phyloP scores from a whole-genome alignment of 2,329 filamentous ascomycete species.

The Alternaria hordeiaustralica region DNA sequence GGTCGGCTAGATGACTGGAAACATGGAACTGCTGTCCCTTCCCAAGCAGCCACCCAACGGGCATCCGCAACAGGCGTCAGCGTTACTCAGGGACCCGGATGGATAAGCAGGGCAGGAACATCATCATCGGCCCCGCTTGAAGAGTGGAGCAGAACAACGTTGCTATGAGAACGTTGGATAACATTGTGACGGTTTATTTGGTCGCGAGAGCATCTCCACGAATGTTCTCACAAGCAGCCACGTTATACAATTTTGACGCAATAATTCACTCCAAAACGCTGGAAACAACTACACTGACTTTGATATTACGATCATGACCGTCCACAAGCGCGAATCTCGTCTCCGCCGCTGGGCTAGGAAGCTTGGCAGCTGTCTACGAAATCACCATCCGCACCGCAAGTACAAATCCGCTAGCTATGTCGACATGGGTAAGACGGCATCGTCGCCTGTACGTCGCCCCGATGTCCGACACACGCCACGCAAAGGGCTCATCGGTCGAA shows the following conservation, averaged over 20 bases:
- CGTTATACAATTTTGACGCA: not conserved
- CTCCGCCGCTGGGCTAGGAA: constrained; percentile 8
- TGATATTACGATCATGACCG: not conserved
- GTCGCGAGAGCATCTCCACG: not conserved
- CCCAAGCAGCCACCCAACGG: not conserved
- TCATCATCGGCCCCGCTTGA: constrained; percentile 4
- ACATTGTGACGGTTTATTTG: not conserved
- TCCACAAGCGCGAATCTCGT: constrained; percentile 4
- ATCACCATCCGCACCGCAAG: constrained; percentile 4
- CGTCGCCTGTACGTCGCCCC: not conserved
- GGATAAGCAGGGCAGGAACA: not conserved
- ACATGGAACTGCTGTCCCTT: not conserved
- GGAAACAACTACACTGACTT: not conserved
- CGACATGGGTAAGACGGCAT: not conserved
- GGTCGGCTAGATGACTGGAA: not conserved
- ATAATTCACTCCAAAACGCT: not conserved
- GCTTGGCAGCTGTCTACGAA: constrained; percentile 6
- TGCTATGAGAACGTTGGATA: not conserved
- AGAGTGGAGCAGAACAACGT: not conserved
- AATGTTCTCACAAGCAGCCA: not conserved
- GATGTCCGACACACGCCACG: not conserved
- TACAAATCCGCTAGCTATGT: constrained; percentile 1
- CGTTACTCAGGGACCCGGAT: not conserved
- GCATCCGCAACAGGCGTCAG: not conserved
- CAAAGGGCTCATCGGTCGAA: not conserved